Conservation (phyloP, 2,329 filamentous ascomycete species). For the Venturia aucupariae region DNA sequence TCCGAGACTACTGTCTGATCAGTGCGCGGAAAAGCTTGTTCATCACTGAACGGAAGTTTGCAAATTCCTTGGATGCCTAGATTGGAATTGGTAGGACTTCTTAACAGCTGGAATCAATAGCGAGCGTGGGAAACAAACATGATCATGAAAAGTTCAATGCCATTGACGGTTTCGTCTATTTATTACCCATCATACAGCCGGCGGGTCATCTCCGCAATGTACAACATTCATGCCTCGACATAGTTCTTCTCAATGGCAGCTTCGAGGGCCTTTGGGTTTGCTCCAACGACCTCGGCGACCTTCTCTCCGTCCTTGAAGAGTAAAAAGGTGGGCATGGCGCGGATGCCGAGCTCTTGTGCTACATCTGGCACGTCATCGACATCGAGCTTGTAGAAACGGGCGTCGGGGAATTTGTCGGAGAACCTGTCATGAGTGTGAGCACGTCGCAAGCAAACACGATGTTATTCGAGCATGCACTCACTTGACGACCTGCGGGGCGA, state of each 20-base stretch:
- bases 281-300: conserved; percentile 65
- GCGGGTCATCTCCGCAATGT: conserved; percentile 36
- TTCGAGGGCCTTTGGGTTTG: conserved; percentile 63
- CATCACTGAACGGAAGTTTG: no score
- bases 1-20: no score
- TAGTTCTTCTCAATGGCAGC: conserved; percentile 56
- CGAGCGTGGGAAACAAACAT: not conserved
- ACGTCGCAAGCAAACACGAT: not conserved
- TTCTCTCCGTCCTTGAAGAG: conserved; percentile 74
- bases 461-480: conserved; percentile 29
- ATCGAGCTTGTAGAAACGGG: conserved; percentile 82
- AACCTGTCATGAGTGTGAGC: conserved; percentile 35
- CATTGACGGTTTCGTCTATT: not conserved
- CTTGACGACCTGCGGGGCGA: conserved; percentile 65
- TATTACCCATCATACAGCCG: not conserved
- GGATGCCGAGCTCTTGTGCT: conserved; percentile 66
- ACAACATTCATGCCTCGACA: conserved; percentile 70
- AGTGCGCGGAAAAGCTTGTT: no score
- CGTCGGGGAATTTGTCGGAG: conserved; percentile 48
- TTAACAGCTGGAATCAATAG: not conserved
- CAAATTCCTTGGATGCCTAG: no score
- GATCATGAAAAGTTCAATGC: not conserved
- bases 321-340: conserved; percentile 88
- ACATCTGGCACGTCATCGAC: conserved; percentile 74
- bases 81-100: not conserved